Evolutionary conservation across 2,329 filamentous ascomycete species (phyloP), one percentile per base, ranked within the genome.

Genomic region (Leptodontidium sp.): DNA sequence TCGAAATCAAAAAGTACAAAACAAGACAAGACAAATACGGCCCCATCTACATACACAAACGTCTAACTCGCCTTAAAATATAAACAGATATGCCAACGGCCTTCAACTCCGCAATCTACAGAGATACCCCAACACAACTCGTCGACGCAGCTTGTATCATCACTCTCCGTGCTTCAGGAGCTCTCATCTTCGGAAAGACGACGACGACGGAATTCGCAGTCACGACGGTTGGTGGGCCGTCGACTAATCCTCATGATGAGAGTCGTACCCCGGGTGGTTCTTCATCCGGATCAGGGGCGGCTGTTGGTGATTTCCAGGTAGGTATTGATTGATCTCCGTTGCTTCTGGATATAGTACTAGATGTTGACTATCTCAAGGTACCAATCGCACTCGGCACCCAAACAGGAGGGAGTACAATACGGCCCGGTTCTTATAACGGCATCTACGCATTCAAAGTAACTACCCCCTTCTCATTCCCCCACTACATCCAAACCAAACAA

Each of bases 201-300:
- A 87, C 84, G 0, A 91, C 89, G 0, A 89, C 90, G 0, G 88
- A 91, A 74, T 91, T 91, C 72, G 87, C 89, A 0, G 84, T 86
- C 2, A 87, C 84, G 0, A 82, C 81, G 0, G 77, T 81, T 15
- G 88, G 88, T 0, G 82, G 85, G 0, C 82, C 81, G 62, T 89
- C 88, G 0, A 75, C 78, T 3, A 92, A 92, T 75, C 88, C 90
- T 0, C 85, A 87, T 69, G 80, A 85, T 68, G 68, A 79, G 0
- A 69, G 67, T 0, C 82, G 84, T 4, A 91, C 90, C 0, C 90
- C 90, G 0, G 90, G 90, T 0, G 90, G 90, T 57, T 91, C 89
- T 0, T 91, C 88, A 0, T 88, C 88, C 0, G 90, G 90, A 0
- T 91, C 89, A 0, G 90, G 83, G 0, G 89, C 90, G 0, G 89